Conservation (phyloP, 805 yeast genomes). For the Diddensiella santjacobensis region DNA sequence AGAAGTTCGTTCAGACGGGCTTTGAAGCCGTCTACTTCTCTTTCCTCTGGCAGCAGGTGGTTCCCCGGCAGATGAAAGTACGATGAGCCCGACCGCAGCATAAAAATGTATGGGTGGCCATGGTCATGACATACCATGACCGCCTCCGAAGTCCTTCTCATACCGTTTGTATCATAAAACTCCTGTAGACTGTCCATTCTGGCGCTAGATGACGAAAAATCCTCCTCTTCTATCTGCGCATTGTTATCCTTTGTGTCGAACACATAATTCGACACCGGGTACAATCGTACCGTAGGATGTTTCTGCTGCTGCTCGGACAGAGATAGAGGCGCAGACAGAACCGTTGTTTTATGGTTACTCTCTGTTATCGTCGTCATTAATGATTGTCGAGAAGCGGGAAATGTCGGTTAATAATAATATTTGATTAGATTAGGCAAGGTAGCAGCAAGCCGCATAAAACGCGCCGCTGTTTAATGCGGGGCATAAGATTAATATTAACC, state of each 20-base stretch:
- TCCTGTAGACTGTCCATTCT: slow-evolving; percentile 28
- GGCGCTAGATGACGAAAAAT: slow-evolving; percentile 22
- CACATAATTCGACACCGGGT: slow-evolving; percentile 33
- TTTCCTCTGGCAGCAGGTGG: slow-evolving; percentile 29
- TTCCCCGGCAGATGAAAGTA: slow-evolving; percentile 28
- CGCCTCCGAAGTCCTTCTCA: slow-evolving; percentile 33
- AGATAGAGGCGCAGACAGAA: slow-evolving; percentile 17
- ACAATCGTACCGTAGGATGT: slow-evolving; percentile 27
- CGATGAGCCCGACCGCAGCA: slow-evolving; percentile 29
- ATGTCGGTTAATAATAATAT: neutral
- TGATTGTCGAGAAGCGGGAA: neutral
- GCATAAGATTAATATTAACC: too few relatives aligned
- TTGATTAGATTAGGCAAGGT: neutral
- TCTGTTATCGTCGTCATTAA: slow-evolving; percentile 40
- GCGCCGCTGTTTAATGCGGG: neutral
- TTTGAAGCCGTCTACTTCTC: slow-evolving; percentile 28
- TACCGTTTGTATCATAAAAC: slow-evolving; percentile 30
- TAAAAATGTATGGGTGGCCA: slow-evolving; percentile 33
- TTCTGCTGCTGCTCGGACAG: slow-evolving; percentile 24
- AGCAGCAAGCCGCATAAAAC: neutral
- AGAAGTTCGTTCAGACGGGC: slow-evolving; percentile 23
- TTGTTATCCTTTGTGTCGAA: slow-evolving; percentile 31
- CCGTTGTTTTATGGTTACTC: slow-evolving; percentile 22
- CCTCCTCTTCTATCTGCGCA: slow-evolving; percentile 32
- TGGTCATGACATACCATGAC: slow-evolving; percentile 33